Evolutionary conservation across 805 yeast genomes (phyloP), one percentile per base, ranked within the genome.

Genomic region (Phaffomyces opuntiae): DNA sequence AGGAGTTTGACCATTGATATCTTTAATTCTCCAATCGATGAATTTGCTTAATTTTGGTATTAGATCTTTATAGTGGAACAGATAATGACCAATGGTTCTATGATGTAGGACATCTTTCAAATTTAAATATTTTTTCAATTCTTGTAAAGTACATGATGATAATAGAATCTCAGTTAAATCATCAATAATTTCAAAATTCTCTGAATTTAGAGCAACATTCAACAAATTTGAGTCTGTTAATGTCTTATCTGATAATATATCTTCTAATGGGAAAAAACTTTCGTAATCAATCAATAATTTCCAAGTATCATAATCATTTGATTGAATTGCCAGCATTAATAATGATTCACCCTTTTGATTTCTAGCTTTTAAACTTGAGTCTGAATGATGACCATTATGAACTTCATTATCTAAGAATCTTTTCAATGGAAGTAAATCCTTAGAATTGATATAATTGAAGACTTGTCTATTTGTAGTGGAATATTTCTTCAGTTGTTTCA

Each of bases 1-100:
- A 0, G 97, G 95, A 0, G 97, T 87, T 53, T 85, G 87, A 0
- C 81, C 78, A 48, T 75, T 78, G 12, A 55, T 50, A 58, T 90
- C 97, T 43, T 73, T 74, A 13, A 64, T 59, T 7, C 68, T 70
- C 97, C 97, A 91, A 54, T 86, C 71, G 6, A 89, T 66, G 38
- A 68, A 73, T 1, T 59, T 59, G 0, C 95, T 95, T 11, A 88
- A 60, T 14, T 55, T 57, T 1, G 66, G 57, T 13, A 87, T 72
- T 1, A 85, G 61, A 3, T 69, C 65, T 19, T 73, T 65, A 40
- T 78, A 71, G 52, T 81, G 80, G 50, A 80, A 78, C 16, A 88
- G 60, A 52, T 83, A 81, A 60, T 90, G 96, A 0, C 90, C 96
- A 7, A 80, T 68, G 2, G 81, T 73, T 43, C 95, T 70, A 2